A percentile compares a stretch with the other conserved stretches of the same genome.
phyloP scores from a whole-genome alignment of 2,329 filamentous ascomycete species.

The Leptodontidium sp. region DNA sequence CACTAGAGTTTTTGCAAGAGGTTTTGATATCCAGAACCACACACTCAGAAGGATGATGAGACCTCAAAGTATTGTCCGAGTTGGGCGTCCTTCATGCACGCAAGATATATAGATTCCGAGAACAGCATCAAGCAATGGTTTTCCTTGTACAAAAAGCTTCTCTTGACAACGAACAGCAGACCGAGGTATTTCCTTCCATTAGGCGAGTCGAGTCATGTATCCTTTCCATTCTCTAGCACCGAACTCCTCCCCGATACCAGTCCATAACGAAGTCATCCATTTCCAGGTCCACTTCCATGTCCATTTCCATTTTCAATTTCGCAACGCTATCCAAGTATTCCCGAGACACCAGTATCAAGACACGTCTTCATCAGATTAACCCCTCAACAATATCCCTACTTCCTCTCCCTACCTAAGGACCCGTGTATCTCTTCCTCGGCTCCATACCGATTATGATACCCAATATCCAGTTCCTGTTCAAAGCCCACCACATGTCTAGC shows the following conservation, averaged over 20 bases:
- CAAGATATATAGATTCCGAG: too few species aligned
- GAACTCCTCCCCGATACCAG: neutral
- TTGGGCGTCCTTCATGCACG: too few species aligned
- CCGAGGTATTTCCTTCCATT: neutral
- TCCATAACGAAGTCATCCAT: neutral
- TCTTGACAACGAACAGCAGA: neutral
- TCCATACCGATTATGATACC: constrained; percentile 43
- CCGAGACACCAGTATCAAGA: neutral
- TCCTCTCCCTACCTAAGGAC: constrained; percentile 22
- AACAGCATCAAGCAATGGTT: neutral
- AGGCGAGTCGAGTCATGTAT: neutral
- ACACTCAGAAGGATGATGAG: too few species aligned
- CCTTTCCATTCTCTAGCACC: neutral
- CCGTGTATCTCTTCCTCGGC: constrained; percentile 32
- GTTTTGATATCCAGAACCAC: too few species aligned
- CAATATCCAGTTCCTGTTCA: constrained; percentile 38
- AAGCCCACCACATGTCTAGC: constrained; percentile 14
- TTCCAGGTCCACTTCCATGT: too few species aligned
- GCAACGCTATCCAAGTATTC: neutral
- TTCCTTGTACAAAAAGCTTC: neutral
- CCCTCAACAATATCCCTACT: neutral
- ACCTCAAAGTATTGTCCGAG: too few species aligned
- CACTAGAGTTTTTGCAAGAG: too few species aligned
- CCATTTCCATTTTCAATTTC: neutral
- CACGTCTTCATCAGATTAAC: neutral